Percentiles rank a stretch among this genome's conserved stretches.
Conservation (phyloP, 78 protist genomes). For the Emiliania huxleyi region DNA sequence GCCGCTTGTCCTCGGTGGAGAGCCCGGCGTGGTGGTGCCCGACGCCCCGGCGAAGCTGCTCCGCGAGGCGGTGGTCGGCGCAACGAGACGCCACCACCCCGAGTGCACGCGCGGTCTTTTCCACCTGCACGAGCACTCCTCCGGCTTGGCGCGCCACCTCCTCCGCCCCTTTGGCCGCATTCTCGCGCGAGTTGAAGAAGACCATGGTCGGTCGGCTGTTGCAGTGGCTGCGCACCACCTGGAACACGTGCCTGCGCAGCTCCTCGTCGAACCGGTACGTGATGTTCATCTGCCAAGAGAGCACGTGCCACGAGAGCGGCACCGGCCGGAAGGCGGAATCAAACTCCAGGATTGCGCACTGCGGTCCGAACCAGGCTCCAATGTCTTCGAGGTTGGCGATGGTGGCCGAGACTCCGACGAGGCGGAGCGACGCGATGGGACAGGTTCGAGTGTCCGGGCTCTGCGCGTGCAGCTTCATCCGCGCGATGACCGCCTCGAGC, state of each 20-base stretch:
- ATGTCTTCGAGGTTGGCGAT: constrained; percentile 89
- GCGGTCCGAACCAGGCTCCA: background rate
- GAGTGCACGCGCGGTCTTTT: background rate
- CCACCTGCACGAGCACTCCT: background rate
- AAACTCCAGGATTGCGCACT: background rate
- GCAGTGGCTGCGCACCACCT: background rate
- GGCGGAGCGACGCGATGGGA: constrained; percentile 59
- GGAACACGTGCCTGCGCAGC: background rate
- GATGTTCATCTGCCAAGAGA: background rate
- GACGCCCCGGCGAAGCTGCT: constrained; percentile 66
- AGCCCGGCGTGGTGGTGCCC: constrained; percentile 7
- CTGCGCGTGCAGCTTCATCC: constrained; percentile 49
- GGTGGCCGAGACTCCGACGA: constrained; percentile 99
- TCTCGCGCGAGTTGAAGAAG: constrained; percentile 23
- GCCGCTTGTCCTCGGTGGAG: constrained; percentile 67
- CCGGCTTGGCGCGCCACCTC: background rate
- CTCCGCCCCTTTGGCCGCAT: background rate
- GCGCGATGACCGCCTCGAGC: constrained; percentile 90
- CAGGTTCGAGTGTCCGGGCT: background rate
- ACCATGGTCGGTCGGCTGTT: constrained; percentile 20
- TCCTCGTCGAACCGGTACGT: background rate
- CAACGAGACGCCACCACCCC: too few relatives aligned
- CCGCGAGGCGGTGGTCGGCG: constrained; percentile 87
- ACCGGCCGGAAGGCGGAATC: constrained; percentile 38
- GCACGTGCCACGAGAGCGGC: background rate